A percentile compares a stretch with the other conserved stretches of the same genome.
phyloP scores from a whole-genome alignment of 2,329 filamentous ascomycete genomes.

The Colletotrichum chrysophilum region DNA sequence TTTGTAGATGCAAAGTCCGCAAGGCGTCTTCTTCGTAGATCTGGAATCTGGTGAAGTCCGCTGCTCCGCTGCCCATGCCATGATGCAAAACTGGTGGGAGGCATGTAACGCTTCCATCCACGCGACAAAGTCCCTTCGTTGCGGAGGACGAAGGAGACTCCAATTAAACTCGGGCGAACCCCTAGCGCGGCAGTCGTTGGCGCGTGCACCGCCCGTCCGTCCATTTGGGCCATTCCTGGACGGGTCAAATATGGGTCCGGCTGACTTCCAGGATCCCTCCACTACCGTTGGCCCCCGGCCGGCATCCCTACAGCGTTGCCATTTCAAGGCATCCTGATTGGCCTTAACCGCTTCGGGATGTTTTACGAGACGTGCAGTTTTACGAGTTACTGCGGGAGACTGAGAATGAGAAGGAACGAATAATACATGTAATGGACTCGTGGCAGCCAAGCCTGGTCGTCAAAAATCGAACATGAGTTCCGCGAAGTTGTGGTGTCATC shows the following conservation, averaged over 20 bases:
- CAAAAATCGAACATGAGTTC: not conserved
- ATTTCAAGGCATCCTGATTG: not conserved
- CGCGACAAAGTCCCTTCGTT: not conserved
- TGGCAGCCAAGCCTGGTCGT: not conserved
- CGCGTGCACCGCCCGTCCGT: not conserved
- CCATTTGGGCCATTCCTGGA: not conserved
- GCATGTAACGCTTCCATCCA: not conserved
- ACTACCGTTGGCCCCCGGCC: not conserved
- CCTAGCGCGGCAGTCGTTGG: not conserved
- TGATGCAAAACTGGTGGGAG: not conserved
- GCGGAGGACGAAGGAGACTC: not conserved
- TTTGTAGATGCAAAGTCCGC: not conserved
- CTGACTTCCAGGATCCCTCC: not conserved
- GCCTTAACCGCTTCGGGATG: not conserved
- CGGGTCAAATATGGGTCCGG: slow-evolving; percentile 5
- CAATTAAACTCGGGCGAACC: not conserved
- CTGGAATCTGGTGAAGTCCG: not conserved
- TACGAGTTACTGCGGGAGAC: not conserved
- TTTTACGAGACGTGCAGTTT: not conserved
- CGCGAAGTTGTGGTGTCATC: not conserved
- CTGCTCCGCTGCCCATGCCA: not conserved
- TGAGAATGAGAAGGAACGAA: not conserved
- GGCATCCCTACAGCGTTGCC: not conserved
- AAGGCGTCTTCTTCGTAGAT: not conserved
- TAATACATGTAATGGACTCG: not conserved